Conservation (phyloP, 2,329 filamentous ascomycete species). For the Monilinia laxa region DNA sequence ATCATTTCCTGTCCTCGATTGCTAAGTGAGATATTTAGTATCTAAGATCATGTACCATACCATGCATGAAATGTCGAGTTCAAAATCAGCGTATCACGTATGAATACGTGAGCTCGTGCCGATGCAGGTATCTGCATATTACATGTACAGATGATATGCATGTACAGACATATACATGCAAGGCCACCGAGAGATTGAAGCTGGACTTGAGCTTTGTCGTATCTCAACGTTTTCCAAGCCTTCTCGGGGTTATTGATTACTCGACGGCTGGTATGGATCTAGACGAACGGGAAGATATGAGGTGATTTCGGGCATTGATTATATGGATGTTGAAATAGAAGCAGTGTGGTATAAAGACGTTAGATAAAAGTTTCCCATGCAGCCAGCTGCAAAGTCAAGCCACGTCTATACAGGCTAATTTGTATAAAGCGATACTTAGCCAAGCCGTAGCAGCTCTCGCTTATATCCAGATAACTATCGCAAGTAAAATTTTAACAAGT, state of each 20-base stretch:
- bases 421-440: neutral
- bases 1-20: no score
- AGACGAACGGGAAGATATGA: neutral
- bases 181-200: neutral
- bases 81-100: neutral
- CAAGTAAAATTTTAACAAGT: slow-evolving; percentile 1
- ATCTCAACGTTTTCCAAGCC: neutral
- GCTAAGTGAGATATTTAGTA: no score
- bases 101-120: neutral
- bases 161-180: neutral
- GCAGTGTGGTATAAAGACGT: neutral
- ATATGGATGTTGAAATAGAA: neutral
- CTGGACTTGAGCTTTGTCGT: neutral
- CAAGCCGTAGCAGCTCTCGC: neutral
- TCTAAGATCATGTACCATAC: no score
- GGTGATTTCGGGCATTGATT: neutral
- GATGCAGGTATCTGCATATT: neutral
- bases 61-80: no score
- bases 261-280: neutral
- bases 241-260: neutral
- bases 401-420: no score
- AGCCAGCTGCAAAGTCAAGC: neutral
- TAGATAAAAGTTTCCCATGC: no score
- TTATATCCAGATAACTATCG: neutral
- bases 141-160: neutral